Evolutionary conservation across 2,329 filamentous ascomycete genomes (phyloP).

Genomic region (Xylariaceae sp.): DNA sequence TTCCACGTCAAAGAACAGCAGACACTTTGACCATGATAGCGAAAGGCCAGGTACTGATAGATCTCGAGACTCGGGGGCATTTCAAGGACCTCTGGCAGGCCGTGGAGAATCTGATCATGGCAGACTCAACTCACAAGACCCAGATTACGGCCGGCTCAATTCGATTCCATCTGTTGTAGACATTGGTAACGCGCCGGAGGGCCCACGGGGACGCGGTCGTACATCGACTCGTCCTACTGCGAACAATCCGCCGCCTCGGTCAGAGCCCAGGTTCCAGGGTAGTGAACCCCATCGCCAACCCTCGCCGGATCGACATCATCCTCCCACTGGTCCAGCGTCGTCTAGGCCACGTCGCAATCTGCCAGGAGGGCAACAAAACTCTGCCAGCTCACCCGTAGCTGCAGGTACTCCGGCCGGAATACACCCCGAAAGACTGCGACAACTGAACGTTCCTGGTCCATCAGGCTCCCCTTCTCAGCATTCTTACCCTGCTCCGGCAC

Average conservation of each 20-base stretch:
- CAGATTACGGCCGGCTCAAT: slow-evolving; percentile 60
- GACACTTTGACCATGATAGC: slow-evolving; percentile 31
- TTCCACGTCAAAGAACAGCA: slow-evolving; percentile 19
- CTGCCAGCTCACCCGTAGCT: slow-evolving; percentile 21
- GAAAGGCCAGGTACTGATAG: slow-evolving; percentile 39
- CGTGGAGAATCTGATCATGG: slow-evolving; percentile 47
- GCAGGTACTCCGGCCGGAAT: slow-evolving; percentile 20
- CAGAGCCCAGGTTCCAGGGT: slow-evolving; percentile 38
- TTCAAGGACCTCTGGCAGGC: slow-evolving; percentile 30
- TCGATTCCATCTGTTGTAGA: slow-evolving; percentile 40
- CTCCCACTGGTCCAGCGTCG: slow-evolving; percentile 50
- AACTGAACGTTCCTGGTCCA: slow-evolving; percentile 18
- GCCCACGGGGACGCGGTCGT: slow-evolving; percentile 48
- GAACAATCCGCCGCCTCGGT: slow-evolving; percentile 34
- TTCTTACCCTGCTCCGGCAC: slow-evolving; percentile 17
- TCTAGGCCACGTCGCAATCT: slow-evolving; percentile 42
- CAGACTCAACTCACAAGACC: slow-evolving; percentile 50
- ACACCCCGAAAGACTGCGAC: slow-evolving; percentile 28
- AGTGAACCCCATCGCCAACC: slow-evolving; percentile 37
- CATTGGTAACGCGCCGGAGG: slow-evolving; percentile 45
- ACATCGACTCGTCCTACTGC: slow-evolving; percentile 34
- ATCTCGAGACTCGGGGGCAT: slow-evolving; percentile 35
- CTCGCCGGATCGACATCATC: slow-evolving; percentile 44
- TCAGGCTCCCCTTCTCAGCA: slow-evolving; percentile 17
- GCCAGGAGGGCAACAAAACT: slow-evolving; percentile 19